phyloP scores from a whole-genome alignment of 2,329 filamentous ascomycete genomes.

The Stromatinia cepivora region DNA sequence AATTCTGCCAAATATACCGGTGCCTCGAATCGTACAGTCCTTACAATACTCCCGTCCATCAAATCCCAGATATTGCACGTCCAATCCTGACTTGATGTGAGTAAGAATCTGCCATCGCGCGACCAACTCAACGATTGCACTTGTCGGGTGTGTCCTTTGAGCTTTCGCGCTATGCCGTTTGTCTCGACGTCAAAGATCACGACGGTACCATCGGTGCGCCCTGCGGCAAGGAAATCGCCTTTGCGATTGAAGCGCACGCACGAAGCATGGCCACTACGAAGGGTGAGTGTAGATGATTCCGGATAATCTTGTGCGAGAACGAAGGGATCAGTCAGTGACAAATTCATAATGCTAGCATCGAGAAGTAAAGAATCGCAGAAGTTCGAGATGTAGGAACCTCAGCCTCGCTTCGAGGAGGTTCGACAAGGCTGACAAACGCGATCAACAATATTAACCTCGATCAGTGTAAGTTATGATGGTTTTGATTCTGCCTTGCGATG shows the following conservation, averaged over 20 bases:
- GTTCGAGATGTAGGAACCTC: neutral
- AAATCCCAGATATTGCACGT: slow-evolving; percentile 96
- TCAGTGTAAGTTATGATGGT: neutral
- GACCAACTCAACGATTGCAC: slow-evolving; percentile 97
- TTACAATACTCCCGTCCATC: slow-evolving; percentile 65
- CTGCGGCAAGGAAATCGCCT: slow-evolving; percentile 92
- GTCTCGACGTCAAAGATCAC: slow-evolving; percentile 98
- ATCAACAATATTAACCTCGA: neutral
- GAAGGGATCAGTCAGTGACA: slow-evolving; percentile 70
- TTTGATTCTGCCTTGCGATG: neutral
- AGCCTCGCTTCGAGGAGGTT: slow-evolving; percentile 11
- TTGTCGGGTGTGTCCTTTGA: slow-evolving; percentile 88
- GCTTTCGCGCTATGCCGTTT: slow-evolving; percentile 90
- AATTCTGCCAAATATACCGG: slow-evolving; percentile 95
- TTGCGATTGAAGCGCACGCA: slow-evolving; percentile 85
- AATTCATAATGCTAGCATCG: slow-evolving; percentile 56
- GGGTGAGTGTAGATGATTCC: slow-evolving; percentile 82
- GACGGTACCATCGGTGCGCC: slow-evolving; percentile 89
- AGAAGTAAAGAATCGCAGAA: neutral
- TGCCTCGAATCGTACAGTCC: slow-evolving; percentile 87
- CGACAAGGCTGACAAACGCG: neutral
- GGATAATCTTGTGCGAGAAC: slow-evolving; percentile 79
- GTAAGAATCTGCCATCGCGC: slow-evolving; percentile 81
- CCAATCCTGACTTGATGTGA: slow-evolving; percentile 94
- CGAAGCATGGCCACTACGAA: slow-evolving; percentile 69